Evolutionary conservation across 306 rosid genomes (phyloP), one percentile per base, ranked within the genome.

Genomic region (Dicorynia guianensis): DNA sequence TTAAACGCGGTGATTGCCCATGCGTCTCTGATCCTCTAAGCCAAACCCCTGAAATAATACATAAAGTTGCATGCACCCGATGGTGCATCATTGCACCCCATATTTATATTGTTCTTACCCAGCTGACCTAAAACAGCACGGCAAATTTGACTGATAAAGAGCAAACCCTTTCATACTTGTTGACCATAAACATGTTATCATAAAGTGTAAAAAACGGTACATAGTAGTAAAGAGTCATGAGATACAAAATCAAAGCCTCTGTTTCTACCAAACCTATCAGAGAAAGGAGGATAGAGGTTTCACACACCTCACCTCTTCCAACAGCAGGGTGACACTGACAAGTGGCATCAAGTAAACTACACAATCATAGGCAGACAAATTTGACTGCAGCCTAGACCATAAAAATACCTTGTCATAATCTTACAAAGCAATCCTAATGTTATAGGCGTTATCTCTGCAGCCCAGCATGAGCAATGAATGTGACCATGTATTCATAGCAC

Each of bases 311-410:
- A 6, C 14, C 8, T n/a, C 46, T 56, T 34, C 67, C 57, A 44
- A n/a, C 67, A 72, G 7, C 34, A 4, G 15, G 44, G 52, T 49
- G 46, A 59, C 30, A n/a, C n/a, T n/a, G n/a, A n/a, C n/a, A n/a
- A n/a, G n/a, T n/a, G n/a, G n/a, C 11, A 69, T 17, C 70, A 30
- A 34, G 71, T 69, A 55, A 64, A 55, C 60, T 20, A 42, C 63
- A 15, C 44, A 55, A 34, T 61, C 11, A 25, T 8, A 19, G 69
- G 60, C 74, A 60, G 36, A 46, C 46, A 62, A 13, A 36, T 11
- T 25, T 6, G 35, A 40, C 18, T 63, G 19, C 33, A 46, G 55
- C 61, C 44, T 71, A 13, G 38, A 34, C 30, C n/a, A n/a, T 60
- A 48, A 57, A 46, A 40, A 40, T 40, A 40, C 67, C 19, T 52